These are phyloP conservation scores for Citeromyces hawaiiensis DNA, from an alignment of 1,139 yeast species.

Conservation along the genomic window DNA sequence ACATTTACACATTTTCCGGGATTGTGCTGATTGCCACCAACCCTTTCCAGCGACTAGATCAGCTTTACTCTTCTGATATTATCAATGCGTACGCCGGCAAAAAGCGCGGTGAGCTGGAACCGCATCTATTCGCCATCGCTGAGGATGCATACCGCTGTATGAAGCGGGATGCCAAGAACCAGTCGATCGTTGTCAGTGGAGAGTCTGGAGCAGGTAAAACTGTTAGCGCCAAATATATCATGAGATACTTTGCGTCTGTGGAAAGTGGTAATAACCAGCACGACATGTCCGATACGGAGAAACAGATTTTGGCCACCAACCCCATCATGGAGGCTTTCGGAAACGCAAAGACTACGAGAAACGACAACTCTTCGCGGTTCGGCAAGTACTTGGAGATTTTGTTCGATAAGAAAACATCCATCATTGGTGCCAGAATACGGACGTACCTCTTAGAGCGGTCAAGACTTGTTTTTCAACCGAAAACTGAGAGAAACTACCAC, in stretches of 20 bases:
- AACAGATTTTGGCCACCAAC: slow-evolving; percentile 90
- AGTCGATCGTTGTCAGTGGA: slow-evolving; percentile 94
- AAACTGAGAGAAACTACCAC: slow-evolving; percentile 83
- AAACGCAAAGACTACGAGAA: slow-evolving; percentile 94
- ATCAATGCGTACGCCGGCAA: slow-evolving; percentile 91
- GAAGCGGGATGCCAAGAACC: slow-evolving; percentile 69
- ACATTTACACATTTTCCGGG: slow-evolving; percentile 92
- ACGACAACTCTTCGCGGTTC: slow-evolving; percentile 93
- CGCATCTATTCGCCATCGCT: slow-evolving; percentile 95
- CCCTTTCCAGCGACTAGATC: slow-evolving; percentile 89
- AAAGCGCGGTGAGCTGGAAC: slow-evolving; percentile 87
- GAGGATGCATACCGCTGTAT: slow-evolving; percentile 96
- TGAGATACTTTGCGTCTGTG: slow-evolving; percentile 95
- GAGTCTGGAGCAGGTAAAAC: slow-evolving; percentile 99
- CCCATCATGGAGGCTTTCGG: slow-evolving; percentile 99
- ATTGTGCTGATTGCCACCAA: slow-evolving; percentile 93
- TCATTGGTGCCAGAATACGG: slow-evolving; percentile 89
- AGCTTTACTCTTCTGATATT: slow-evolving; percentile 80
- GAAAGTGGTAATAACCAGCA: slow-evolving; percentile 44
- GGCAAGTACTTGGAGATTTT: slow-evolving; percentile 92
- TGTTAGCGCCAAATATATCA: slow-evolving; percentile 90
- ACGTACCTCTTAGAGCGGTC: slow-evolving; percentile 90
- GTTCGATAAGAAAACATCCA: slow-evolving; percentile 60
- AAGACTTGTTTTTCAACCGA: slow-evolving; percentile 86
- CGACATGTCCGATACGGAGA: slow-evolving; percentile 86